phyloP scores from a whole-genome alignment of 441 rosid species.

The Hura crepitans region DNA sequence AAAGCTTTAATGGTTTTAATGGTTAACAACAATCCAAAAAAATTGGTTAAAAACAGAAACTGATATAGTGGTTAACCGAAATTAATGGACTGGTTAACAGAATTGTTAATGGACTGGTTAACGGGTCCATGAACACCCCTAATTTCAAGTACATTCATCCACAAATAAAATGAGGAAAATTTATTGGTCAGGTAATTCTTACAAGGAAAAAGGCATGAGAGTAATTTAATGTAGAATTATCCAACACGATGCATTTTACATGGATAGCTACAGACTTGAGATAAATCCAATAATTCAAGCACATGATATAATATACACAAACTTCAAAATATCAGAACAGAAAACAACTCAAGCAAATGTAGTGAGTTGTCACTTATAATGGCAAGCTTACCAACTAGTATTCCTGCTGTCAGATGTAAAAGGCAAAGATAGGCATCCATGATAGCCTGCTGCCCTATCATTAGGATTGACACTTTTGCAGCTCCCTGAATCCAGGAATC shows the following conservation, averaged over 20 bases:
- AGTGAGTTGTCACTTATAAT: neutral
- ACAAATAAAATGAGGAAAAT: too few species aligned
- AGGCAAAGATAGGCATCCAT: constrained; percentile 99
- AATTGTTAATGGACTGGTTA: too few species aligned
- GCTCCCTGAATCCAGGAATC: constrained; percentile 62
- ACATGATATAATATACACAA: neutral
- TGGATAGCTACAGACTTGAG: neutral
- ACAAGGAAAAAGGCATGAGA: neutral
- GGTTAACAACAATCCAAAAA: too few species aligned
- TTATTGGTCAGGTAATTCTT: neutral
- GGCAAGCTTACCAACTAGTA: constrained; percentile 70
- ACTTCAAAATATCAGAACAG: neutral
- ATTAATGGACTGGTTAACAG: too few species aligned
- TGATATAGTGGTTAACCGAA: too few species aligned
- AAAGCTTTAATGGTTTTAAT: too few species aligned
- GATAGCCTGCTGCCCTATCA: constrained; percentile 96
- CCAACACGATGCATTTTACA: neutral
- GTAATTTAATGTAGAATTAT: neutral
- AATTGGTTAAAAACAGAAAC: too few species aligned
- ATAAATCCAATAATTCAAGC: neutral
- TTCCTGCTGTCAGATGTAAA: constrained; percentile 92
- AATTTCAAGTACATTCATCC: neutral
- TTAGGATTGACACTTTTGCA: constrained; percentile 88
- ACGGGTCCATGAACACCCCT: too few species aligned
- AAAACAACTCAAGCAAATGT: neutral